These are phyloP conservation scores for Striga asiatica DNA, from an alignment of 257 asterid species.

Conservation along the genomic window DNA sequence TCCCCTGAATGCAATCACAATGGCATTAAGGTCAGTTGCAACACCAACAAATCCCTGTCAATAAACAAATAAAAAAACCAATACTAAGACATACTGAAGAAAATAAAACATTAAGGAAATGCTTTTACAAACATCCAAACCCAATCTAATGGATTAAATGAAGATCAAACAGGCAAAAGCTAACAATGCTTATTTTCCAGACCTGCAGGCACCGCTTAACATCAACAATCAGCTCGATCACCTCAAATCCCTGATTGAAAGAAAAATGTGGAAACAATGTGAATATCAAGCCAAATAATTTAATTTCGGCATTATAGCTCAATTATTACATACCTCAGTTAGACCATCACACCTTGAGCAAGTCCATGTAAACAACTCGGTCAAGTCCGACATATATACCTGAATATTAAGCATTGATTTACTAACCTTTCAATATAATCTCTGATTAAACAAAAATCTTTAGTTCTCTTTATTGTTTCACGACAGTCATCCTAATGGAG, in stretches of 20 bases:
- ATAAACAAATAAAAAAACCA: slow-evolving; percentile 10
- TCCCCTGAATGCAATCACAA: slow-evolving; percentile 89
- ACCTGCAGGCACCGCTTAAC: slow-evolving; percentile 91
- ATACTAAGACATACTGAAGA: slow-evolving; percentile 1
- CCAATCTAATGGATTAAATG: neutral
- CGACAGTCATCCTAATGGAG: neutral
- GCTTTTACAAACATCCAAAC: neutral
- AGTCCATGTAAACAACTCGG: slow-evolving; percentile 86
- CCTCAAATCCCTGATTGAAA: slow-evolving; percentile 76
- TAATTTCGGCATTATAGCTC: neutral
- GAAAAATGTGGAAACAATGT: slow-evolving; percentile 8
- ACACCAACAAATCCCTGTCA: slow-evolving; percentile 87
- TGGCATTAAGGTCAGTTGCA: slow-evolving; percentile 68
- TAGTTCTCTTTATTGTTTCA: neutral
- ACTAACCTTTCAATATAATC: slow-evolving; percentile 6
- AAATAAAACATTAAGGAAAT: neutral
- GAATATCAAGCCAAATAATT: slow-evolving; percentile 13
- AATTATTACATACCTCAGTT: slow-evolving; percentile 44
- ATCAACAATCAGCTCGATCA: slow-evolving; percentile 80
- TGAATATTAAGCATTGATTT: slow-evolving; percentile 24
- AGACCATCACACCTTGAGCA: slow-evolving; percentile 83
- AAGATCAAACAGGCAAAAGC: neutral
- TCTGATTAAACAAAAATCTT: neutral
- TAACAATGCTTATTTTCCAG: slow-evolving; percentile 3
- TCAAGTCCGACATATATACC: slow-evolving; percentile 86